Percentiles rank a stretch among this genome's conserved stretches.
Evolutionary conservation across 1,139 yeast species (phyloP).

Genomic region (Pichiaceae sp.): DNA sequence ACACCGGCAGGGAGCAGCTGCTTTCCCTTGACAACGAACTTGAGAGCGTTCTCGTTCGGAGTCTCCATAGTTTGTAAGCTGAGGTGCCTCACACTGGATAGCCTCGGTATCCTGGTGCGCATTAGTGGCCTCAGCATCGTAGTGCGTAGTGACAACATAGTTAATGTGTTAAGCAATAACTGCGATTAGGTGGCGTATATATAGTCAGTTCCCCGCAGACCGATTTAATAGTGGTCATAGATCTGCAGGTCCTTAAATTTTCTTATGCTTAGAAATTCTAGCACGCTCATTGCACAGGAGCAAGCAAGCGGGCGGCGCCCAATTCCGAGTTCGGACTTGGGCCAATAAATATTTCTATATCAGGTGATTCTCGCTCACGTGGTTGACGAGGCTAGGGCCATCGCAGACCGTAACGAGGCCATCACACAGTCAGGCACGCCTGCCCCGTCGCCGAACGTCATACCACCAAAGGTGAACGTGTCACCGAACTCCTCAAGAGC

Average conservation of each 20-base stretch:
- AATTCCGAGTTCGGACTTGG: neutral
- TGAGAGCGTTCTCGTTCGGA: conserved; percentile 88
- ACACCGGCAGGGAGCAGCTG: conserved; percentile 57
- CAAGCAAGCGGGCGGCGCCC: neutral
- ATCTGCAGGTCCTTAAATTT: neutral
- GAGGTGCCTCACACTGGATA: conserved; percentile 12
- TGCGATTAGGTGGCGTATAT: too few relatives aligned
- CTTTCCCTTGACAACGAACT: conserved; percentile 49
- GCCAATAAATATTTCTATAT: neutral
- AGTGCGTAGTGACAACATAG: too few relatives aligned
- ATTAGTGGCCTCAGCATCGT: too few relatives aligned
- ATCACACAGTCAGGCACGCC: conserved; percentile 87
- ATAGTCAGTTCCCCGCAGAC: too few relatives aligned
- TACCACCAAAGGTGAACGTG: conserved; percentile 63
- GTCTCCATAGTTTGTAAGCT: conserved; percentile 54
- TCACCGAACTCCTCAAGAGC: conserved; percentile 30
- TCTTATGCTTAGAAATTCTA: neutral
- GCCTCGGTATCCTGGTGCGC: too few relatives aligned
- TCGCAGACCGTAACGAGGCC: conserved; percentile 54
- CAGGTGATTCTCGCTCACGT: too few relatives aligned
- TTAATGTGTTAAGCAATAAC: too few relatives aligned
- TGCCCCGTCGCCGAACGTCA: conserved; percentile 72
- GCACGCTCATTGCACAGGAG: neutral
- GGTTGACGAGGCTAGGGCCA: too few relatives aligned
- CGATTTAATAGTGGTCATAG: too few relatives aligned